Base-by-base conservation (phyloP, 192 early-diverging fungal species). In the Gigaspora rosea region DNA sequence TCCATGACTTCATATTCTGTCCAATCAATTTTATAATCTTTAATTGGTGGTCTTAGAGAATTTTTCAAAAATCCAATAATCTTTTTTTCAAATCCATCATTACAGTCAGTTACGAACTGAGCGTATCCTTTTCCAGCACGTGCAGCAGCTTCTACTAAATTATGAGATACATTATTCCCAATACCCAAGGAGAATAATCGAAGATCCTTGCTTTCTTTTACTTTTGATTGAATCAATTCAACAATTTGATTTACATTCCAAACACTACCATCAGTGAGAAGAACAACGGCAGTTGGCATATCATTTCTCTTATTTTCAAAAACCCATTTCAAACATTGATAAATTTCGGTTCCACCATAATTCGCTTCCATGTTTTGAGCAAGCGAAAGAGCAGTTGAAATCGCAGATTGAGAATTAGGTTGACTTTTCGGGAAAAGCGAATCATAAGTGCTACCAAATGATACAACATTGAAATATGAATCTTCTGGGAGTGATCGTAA, bases 341-440 rank as follows among this genome's bases (percentile, higher is more conserved):
- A 66, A 59, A 88, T 88, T 64, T 89, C 88, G 6, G 88, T 88
- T 33, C 87, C 88, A 12, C 88, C 86, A 47, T 79, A 59, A 63
- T 83, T 70, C 20, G 88, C 84, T 20, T 68, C 51, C 79, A 88
- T 78, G 13, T 6, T n/a, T 18, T 72, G 20, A 18, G 78, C 82
- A 41, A 82, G 74, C n/a, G 20, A 8, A 8, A 79, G 8, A 12
- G 87, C 87, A 22, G 56, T 9, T 15, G 81, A 71, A 27, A 88
- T 71, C 5, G 78, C 77, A 22, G 32, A 46, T 57, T 85, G 66
- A 27, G 74, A 54, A 73, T 88, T 88, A 13, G 64, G 51, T 36
- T 72, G 62, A 73, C 80, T 80, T 54, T 69, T 73, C 22, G 72
- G 33, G 75, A 88, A 88, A n/a, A 88, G 76, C 22, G 73, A 71